Evolutionary conservation across 2,329 filamentous ascomycete species (phyloP), one percentile per base, ranked within the genome.

Genomic region (Fusarium illudens): DNA sequence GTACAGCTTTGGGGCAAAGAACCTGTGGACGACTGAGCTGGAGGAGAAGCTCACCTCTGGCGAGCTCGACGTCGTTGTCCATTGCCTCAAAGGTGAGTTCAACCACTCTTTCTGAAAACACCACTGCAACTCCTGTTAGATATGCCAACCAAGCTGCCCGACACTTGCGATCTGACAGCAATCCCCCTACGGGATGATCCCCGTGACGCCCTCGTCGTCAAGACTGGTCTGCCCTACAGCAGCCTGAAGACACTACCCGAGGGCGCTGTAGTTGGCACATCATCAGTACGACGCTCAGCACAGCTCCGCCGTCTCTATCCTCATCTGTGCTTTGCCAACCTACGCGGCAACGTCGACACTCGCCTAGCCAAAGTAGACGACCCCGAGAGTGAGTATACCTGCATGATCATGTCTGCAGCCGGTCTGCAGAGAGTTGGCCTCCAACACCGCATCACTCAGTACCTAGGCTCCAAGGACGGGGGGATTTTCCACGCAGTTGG

Each of bases 291-390:
- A n/a, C 34, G 34, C 25, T 37, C 32, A 6, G 51, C 51, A 3
- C 51, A 54, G 1, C 51, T 54, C 4, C 25, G 17, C 0, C 34
- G 36, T 0, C 51, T 36, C 8, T 54, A 42, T 6, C 51, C 51
- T 29, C 34, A 54, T 9, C 17, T 54, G 2, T 20, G 36, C 1
- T 54, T 54, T 5, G 32, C 33, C 25, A 34, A 54, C 12, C 25
- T 37, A 6, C 33, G 51, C 7, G 51, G 51, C n/a, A 54, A 54
- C 17, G 32, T 54, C 27, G 51, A 54, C 6, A 54, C 51, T 17
- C 51, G 51, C 10, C 25, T 54, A 1, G 13, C 25, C 25, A 54
- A 54, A 17, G 20, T 54, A 1, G 51, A 54, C 3, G 20, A 50
- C 20, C 32, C 34, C 0, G 51, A 54, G 9, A 36, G 11, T 2